A percentile compares a stretch with the other conserved stretches of the same genome.
Conservation (phyloP, 306 rosid genomes). For the Glycyrrhiza uralensis region DNA sequence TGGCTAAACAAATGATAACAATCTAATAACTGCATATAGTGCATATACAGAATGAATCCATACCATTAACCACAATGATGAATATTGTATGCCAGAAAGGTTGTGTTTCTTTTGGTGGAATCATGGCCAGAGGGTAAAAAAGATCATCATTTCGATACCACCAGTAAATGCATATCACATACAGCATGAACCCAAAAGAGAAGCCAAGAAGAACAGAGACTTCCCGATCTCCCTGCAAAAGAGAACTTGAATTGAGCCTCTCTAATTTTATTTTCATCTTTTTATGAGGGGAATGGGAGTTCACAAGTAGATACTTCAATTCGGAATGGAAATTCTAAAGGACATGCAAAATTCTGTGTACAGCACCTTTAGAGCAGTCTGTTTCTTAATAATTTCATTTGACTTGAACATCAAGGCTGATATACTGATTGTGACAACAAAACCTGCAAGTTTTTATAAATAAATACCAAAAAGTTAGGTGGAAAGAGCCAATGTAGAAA, state of each 20-base stretch:
- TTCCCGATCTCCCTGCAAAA: slow-evolving; percentile 84
- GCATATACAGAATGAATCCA: slow-evolving; percentile 11
- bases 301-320: slow-evolving; percentile 5
- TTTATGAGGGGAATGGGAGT: neutral
- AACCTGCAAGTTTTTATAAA: slow-evolving; percentile 58
- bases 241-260: slow-evolving; percentile 31
- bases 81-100: slow-evolving; percentile 89
- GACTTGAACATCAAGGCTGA: slow-evolving; percentile 89
- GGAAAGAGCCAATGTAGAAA: slow-evolving; percentile 1
- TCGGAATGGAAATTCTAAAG: slow-evolving; percentile 7
- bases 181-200: slow-evolving; percentile 56
- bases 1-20: neutral
- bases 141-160: slow-evolving; percentile 75
- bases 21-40: neutral
- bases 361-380: slow-evolving; percentile 87
- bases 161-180: slow-evolving; percentile 73
- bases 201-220: slow-evolving; percentile 49
- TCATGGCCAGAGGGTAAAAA: slow-evolving; percentile 63
- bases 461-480: slow-evolving; percentile 1
- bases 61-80: slow-evolving; percentile 89
- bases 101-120: slow-evolving; percentile 74
- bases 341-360: neutral
- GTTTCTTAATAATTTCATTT: slow-evolving; percentile 79
- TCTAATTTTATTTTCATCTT: neutral
- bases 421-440: slow-evolving; percentile 75